Conservation (phyloP, 2,329 filamentous ascomycete species). For the Colletotrichum incanum region DNA sequence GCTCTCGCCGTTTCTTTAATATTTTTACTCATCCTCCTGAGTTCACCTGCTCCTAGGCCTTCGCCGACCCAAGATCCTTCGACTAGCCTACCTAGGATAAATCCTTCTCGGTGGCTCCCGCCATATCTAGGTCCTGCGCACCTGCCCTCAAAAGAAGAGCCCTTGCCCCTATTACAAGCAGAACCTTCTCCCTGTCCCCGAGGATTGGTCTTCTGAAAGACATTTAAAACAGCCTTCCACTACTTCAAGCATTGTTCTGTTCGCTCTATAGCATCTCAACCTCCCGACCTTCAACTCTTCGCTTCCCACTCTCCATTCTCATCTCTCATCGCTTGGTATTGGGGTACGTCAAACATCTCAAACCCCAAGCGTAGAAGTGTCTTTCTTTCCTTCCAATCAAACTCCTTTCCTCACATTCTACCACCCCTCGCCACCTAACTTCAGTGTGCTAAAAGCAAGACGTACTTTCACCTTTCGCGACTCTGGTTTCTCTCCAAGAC, state of each 20-base stretch:
- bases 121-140: neutral
- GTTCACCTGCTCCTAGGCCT: neutral
- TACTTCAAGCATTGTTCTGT: neutral
- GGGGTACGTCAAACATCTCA: neutral
- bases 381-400: neutral
- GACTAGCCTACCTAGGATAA: no score
- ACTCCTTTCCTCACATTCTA: neutral
- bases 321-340: neutral
- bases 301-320: neutral
- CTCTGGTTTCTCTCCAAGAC: neutral
- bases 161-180: neutral
- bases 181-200: no score
- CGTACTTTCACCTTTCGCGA: neutral
- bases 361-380: neutral
- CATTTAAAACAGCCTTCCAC: no score
- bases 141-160: neutral
- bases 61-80: no score
- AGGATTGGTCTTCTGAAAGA: no score
- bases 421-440: neutral
- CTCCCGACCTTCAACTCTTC: neutral
- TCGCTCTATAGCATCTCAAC: neutral
- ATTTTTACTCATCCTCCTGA: neutral
- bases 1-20: no score
- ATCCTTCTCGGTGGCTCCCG: neutral
- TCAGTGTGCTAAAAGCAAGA: neutral